Evolutionary conservation across 2,329 filamentous ascomycete genomes (phyloP).

Genomic region (Sarocladiaceae sp.): DNA sequence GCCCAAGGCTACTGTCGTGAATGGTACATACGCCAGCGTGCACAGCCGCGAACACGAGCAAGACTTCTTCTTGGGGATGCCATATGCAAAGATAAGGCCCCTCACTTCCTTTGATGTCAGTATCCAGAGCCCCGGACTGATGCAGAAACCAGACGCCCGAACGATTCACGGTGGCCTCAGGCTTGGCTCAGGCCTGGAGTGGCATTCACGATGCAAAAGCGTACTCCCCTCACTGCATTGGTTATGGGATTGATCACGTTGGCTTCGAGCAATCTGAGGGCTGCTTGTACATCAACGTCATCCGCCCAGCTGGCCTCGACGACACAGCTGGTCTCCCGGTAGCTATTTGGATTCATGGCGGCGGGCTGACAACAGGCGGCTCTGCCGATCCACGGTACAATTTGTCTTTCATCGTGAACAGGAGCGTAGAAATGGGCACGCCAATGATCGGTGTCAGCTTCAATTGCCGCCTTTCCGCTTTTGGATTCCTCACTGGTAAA

Average conservation of each 20-base stretch:
- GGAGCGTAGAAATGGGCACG: constrained; percentile 45
- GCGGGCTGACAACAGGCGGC: constrained; percentile 48
- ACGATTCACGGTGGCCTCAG: constrained; percentile 31
- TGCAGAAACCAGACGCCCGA: neutral
- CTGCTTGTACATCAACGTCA: constrained; percentile 39
- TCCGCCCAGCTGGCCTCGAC: constrained; percentile 28
- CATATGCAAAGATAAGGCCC: constrained; percentile 31
- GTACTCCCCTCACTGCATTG: constrained; percentile 42
- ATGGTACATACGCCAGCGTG: constrained; percentile 24
- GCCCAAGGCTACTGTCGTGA: constrained; percentile 18
- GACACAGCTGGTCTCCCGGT: constrained; percentile 26
- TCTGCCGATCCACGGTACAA: constrained; percentile 40
- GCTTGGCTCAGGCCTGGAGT: constrained; percentile 33
- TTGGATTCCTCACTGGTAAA: constrained; percentile 47
- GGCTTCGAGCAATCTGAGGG: constrained; percentile 39
- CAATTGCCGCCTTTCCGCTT: constrained; percentile 50
- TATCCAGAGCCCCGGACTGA: too few species aligned
- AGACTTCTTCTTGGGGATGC: constrained; percentile 35
- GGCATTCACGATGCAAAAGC: constrained; percentile 33
- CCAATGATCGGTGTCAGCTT: constrained; percentile 50
- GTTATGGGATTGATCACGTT: constrained; percentile 34
- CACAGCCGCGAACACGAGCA: constrained; percentile 31
- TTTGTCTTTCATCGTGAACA: constrained; percentile 33
- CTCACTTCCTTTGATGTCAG: too few species aligned
- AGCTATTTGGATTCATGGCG: constrained; percentile 56